Percentiles rank a stretch among this genome's conserved stretches.
These are phyloP conservation scores for Zizania palustris DNA, from an alignment of 202 grass and related monocot genomes.

Conservation along the genomic window DNA sequence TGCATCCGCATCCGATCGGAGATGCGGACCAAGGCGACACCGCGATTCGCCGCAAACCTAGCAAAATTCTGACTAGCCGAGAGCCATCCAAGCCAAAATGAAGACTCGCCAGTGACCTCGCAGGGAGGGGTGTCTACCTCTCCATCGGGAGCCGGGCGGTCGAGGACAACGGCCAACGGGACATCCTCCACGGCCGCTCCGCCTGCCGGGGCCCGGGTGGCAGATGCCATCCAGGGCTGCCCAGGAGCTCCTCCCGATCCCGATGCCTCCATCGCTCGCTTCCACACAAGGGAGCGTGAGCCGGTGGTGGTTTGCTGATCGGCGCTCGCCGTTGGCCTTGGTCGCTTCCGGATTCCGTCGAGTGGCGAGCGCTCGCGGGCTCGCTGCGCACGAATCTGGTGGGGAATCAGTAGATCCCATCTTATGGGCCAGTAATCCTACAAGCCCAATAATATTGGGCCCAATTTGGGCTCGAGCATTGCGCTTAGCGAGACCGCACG, in stretches of 20 bases:
- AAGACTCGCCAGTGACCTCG: conserved; percentile 59
- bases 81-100: not conserved
- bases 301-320: conserved; percentile 8
- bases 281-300: not conserved
- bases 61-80: conserved; percentile 5
- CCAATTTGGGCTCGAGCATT: not conserved
- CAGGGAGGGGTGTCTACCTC: conserved; percentile 44
- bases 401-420: not conserved
- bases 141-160: not conserved
- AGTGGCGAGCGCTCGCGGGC: not conserved
- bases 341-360: conserved; percentile 32
- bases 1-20: conserved; percentile 33
- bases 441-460: not conserved
- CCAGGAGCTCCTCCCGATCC: conserved; percentile 7
- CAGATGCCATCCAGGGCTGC: conserved; percentile 42
- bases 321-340: conserved; percentile 33
- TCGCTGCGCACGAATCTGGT: conserved; percentile 36
- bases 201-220: conserved; percentile 47
- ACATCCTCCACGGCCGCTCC: conserved; percentile 44
- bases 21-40: not conserved
- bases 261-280: conserved; percentile 1
- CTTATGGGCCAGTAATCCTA: not conserved
- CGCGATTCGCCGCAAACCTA: conserved; percentile 21
- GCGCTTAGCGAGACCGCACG: too few species aligned
- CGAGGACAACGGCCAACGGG: conserved; percentile 35